Base-by-base conservation (phyloP, 805 yeast genomes). In the Torulaspora maleeae region DNA sequence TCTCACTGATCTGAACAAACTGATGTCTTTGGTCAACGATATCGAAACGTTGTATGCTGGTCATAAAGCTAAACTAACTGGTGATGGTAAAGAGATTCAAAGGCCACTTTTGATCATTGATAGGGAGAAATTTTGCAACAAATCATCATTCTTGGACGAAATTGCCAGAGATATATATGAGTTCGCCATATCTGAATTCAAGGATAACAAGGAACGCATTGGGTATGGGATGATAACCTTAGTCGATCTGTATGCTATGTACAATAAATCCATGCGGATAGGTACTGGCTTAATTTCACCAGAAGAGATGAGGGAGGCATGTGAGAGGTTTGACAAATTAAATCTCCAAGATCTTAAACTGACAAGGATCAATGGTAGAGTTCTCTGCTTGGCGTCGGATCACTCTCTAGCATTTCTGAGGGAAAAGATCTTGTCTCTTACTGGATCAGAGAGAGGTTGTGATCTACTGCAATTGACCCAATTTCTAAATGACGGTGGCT, bases 131-230 rank as follows among this genome's bases (percentile, higher is more conserved):
- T 55, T 72, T 63, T 45, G 56, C 20, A 71, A 69, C 49, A 67
- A 63, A 43, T 59, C 63, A 16, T 54, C 74, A n/a, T 77, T 75
- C 48, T 66, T 76, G 24, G 78, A 79, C 47, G 96, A 88, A 56
- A 67, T 88, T 13, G 78, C 96, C 0, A 73, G 95, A 43, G 90
- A 87, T 56, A 60, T 91, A 2, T 81, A 87, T 33, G 95, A 86
- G 54, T 89, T 79, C 61, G 68, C 50, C 58, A 68, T 48, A 60
- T 67, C 56, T 53, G 78, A 40, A 55, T 80, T 19, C 53, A 81
- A 45, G 24, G 64, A 57, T 19, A 49, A 50, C 27, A 48, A 49
- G 22, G 72, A 68, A 33, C 69, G 68, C 28, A 74, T 73, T 38
- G 82, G 82, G 36, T 86, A 85, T 2, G 68, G 80, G 15, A 53